Evolutionary conservation across 352 stramenopile species (phyloP), one percentile per base, ranked within the genome.

Genomic region (Globisporangium lucens): DNA sequence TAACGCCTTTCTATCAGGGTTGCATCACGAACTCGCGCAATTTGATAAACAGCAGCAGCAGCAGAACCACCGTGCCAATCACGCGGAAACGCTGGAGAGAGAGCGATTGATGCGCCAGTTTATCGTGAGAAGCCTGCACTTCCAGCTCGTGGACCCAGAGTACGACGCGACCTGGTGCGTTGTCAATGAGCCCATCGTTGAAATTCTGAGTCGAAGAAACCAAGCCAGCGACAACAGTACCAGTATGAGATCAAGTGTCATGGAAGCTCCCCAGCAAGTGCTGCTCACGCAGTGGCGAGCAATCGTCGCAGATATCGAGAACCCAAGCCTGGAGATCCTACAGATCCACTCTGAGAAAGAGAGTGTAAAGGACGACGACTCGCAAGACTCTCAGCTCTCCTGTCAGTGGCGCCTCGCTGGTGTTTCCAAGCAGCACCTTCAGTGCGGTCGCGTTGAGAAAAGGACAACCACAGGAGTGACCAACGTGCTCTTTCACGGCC

Each of bases 231-330:
- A 62, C 29, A n/a, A 8, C 29, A 57, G 52, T 13, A 2, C 15
- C 41, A 49, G 41, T 49, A 24, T 29, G 27, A 30, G 67, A 74
- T 51, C 13, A 24, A 15, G 41, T 6, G 15, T 10, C 41, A 22
- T 20, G 13, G 5, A 49, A 1, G 4, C n/a, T 10, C 41, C 41
- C 20, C 41, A 49, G 41, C 41, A 49, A 49, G 71, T 56, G 5
- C 27, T 84, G 41, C 29, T 73, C 13, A 41, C 72, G 17, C 77
- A 84, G 61, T 84, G 77, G 77, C 66, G 63, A 52, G 47, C 27
- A 29, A 58, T 83, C 66, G 61, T 74, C 38, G 72, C 79, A n/a
- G 76, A 62, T 43, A 61, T 79, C 20, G 72, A 77, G 52, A 77
- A 79, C 63, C 56, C 79, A 20, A 71, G 72, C 43, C 56, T 83